Evolutionary conservation across 768 basidiomycete species (phyloP).

Genomic region (Chalciporus piperatus): DNA sequence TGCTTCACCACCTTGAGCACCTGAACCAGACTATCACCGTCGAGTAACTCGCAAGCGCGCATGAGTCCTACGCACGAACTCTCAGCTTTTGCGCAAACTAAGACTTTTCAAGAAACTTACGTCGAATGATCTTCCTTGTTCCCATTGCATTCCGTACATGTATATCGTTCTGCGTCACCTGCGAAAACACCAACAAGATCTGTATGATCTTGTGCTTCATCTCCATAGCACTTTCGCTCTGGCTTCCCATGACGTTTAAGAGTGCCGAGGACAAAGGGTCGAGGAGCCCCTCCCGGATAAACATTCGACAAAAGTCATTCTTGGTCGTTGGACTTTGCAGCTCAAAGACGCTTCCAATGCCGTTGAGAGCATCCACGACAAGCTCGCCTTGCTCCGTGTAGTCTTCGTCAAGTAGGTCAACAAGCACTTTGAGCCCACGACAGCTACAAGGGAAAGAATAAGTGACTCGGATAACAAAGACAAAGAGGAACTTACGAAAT

Average conservation of each 20-base stretch:
- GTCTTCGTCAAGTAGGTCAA: constrained; percentile 95
- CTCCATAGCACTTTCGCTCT: constrained; percentile 60
- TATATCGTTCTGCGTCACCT: constrained; percentile 93
- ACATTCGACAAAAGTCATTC: constrained; percentile 98
- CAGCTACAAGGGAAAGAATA: constrained; percentile 50
- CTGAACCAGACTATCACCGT: constrained; percentile 83
- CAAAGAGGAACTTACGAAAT: constrained; percentile 73
- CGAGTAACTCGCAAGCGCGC: constrained; percentile 81
- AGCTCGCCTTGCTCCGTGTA: constrained; percentile 89
- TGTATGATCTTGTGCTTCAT: constrained; percentile 89
- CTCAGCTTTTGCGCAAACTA: constrained; percentile 3
- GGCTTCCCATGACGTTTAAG: constrained; percentile 79
- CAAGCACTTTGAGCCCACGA: constrained; percentile 90
- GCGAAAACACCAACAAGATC: constrained; percentile 87
- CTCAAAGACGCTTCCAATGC: constrained; percentile 94
- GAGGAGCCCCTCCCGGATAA: constrained; percentile 91
- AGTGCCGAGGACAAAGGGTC: constrained; percentile 91
- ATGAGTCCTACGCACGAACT: constrained; percentile 60
- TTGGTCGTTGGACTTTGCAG: constrained; percentile 94
- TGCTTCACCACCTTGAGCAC: constrained; percentile 96
- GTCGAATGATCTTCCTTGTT: constrained; percentile 81
- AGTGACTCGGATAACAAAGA: neutral
- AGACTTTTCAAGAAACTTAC: constrained; percentile 46
- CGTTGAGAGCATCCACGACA: constrained; percentile 89
- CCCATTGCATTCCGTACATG: constrained; percentile 92